These are phyloP conservation scores for Claviceps arundinis DNA, from an alignment of 2,329 filamentous ascomycete species.

Conservation along the genomic window DNA sequence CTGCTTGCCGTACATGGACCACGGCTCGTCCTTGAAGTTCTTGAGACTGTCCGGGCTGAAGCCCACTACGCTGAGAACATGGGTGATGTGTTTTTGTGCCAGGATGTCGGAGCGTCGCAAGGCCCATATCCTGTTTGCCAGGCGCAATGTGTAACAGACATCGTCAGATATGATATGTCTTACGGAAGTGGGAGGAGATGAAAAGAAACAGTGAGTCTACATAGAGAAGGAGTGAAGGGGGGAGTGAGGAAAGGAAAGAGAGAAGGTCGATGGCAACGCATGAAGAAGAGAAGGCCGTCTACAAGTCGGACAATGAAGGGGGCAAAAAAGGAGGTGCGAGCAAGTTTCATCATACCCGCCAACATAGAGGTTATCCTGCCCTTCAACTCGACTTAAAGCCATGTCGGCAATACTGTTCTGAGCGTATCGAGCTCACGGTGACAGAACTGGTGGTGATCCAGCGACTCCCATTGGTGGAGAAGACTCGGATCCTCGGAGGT, in stretches of 20 bases:
- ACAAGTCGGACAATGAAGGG: not conserved
- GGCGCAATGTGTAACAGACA: not conserved
- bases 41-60: slow-evolving; percentile 28
- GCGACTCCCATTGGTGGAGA: slow-evolving; percentile 6
- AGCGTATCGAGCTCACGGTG: slow-evolving; percentile 2
- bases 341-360: slow-evolving; percentile 20
- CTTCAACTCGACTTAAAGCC: slow-evolving; percentile 29
- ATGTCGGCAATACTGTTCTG: slow-evolving; percentile 20
- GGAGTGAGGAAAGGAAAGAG: too few species aligned
- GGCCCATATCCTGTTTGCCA: slow-evolving; percentile 54
- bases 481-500: not conserved
- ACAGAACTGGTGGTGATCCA: slow-evolving; percentile 6
- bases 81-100: slow-evolving; percentile 64
- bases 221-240: not conserved
- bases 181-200: too few species aligned
- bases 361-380: slow-evolving; percentile 27
- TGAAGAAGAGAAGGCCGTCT: too few species aligned
- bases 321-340: not conserved
- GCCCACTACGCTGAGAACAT: slow-evolving; percentile 73
- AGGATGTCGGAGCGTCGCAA: slow-evolving; percentile 60
- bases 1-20: slow-evolving; percentile 36
- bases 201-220: not conserved
- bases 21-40: slow-evolving; percentile 35
- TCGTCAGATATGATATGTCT: too few species aligned
- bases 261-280: not conserved